These are phyloP conservation scores for Penicillium palitans DNA, from an alignment of 2,329 filamentous ascomycete genomes.

Conservation along the genomic window DNA sequence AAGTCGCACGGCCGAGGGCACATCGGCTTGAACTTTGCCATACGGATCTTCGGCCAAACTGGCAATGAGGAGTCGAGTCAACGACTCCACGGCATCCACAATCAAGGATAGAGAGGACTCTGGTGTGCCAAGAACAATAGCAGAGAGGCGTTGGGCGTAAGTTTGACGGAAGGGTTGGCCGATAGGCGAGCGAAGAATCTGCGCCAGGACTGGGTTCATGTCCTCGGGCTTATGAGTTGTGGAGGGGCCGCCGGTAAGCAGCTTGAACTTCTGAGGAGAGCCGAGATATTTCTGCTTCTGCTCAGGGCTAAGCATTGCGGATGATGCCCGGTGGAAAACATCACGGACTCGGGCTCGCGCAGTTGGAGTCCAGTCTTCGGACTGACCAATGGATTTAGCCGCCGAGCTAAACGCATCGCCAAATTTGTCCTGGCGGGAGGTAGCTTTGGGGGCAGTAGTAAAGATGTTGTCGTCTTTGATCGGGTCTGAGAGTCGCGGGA, in stretches of 20 bases:
- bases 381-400: constrained; percentile 49
- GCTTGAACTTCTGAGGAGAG: constrained; percentile 41
- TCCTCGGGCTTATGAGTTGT: constrained; percentile 50
- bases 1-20: constrained; percentile 70
- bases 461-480: constrained; percentile 52
- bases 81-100: constrained; percentile 68
- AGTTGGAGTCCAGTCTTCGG: constrained; percentile 46
- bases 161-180: constrained; percentile 70
- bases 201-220: constrained; percentile 50
- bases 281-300: constrained; percentile 40
- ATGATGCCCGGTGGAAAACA: constrained; percentile 41
- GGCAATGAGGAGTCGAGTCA: constrained; percentile 68
- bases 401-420: constrained; percentile 46
- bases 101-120: constrained; percentile 69
- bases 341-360: constrained; percentile 42
- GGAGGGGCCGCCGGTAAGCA: constrained; percentile 33
- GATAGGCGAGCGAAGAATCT: constrained; percentile 53
- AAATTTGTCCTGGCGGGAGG: constrained; percentile 38
- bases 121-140: constrained; percentile 71
- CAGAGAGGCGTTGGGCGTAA: constrained; percentile 64
- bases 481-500: constrained; percentile 53
- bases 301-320: constrained; percentile 42
- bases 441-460: constrained; percentile 41
- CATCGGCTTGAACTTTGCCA: constrained; percentile 81
- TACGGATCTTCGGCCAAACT: constrained; percentile 79